Percentiles rank a stretch among this genome's conserved stretches.
Evolutionary conservation across 345 rosid species (phyloP).

Genomic region (Euphorbia lathyris): DNA sequence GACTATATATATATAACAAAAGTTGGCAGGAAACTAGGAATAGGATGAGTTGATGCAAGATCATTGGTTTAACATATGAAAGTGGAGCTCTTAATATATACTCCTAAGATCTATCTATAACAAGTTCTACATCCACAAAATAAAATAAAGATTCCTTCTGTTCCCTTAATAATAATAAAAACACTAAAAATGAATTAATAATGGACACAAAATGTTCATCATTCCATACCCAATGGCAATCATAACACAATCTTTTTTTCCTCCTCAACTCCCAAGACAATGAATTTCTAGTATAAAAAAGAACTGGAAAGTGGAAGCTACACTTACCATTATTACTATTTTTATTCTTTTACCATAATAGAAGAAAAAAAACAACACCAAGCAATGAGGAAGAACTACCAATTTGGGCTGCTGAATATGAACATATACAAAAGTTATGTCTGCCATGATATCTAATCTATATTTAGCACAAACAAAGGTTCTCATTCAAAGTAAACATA

Average conservation of each 20-base stretch:
- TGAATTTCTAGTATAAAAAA: neutral
- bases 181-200: neutral
- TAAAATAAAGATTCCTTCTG: conserved; percentile 8
- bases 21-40: neutral
- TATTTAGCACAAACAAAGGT: conserved; percentile 7
- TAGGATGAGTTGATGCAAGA: neutral
- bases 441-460: neutral
- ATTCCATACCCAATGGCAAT: neutral
- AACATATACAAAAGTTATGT: neutral
- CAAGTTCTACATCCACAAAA: neutral
- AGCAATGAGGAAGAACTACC: neutral
- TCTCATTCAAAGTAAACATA: neutral
- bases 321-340: neutral
- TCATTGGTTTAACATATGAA: neutral
- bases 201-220: neutral
- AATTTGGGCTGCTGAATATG: neutral
- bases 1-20: neutral
- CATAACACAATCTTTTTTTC: neutral
- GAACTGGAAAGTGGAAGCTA: neutral
- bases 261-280: neutral
- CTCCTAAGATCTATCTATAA: neutral
- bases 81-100: neutral
- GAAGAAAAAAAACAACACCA: neutral
- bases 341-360: no score
- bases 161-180: neutral